Evolutionary conservation across 352 stramenopile species (phyloP), one percentile per base, ranked within the genome.

Genomic region (Pythium diclinum): DNA sequence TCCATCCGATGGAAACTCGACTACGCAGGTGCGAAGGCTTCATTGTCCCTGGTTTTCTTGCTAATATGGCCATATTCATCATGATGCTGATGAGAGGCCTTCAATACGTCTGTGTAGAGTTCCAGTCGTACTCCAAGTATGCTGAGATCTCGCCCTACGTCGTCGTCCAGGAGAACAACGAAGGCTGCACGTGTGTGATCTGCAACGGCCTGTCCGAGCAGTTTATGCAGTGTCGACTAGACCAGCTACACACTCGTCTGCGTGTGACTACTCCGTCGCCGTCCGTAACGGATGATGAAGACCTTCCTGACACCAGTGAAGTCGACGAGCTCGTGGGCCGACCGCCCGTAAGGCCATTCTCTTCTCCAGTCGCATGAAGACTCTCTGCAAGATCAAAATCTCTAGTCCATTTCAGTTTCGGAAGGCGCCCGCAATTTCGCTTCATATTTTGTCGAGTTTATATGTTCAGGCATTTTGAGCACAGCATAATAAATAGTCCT

Each of bases 1-100:
- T 88, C 78, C 25, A 79, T 90, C 58, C 81, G 79, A 34, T 86
- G 78, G 79, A 90, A 90, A 54, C 79, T 90, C 52, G 79, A 88
- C 69, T 90, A 90, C 42, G 81, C 78, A 38, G 77, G 77, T 83
- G 67, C 16, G 64, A 17, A 0, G 19, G 23, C 25, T 19, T 17
- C 23, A 30, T 32, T 51, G 48, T 14, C 25, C 58, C 65, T 53
- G 32, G 52, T 53, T 60, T 8, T 48, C 40, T n/a, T 19, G 14
- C 40, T 23, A n/a, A n/a, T n/a, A 28, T 28, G 25, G 25, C 25
- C 25, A 28, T 28, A 28, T 28, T 28, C 25, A 28, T 28, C 25
- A 28, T 28, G 25, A 28, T 28, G 25, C 25, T 28, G 25, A 28
- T 28, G 25, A 28, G 25, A 28, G 25, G 25, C 25, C 25, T 28